Evolutionary conservation across 1,139 yeast species (phyloP), one percentile per base, ranked within the genome.

Genomic region (Suhomyces bolitotheri): DNA sequence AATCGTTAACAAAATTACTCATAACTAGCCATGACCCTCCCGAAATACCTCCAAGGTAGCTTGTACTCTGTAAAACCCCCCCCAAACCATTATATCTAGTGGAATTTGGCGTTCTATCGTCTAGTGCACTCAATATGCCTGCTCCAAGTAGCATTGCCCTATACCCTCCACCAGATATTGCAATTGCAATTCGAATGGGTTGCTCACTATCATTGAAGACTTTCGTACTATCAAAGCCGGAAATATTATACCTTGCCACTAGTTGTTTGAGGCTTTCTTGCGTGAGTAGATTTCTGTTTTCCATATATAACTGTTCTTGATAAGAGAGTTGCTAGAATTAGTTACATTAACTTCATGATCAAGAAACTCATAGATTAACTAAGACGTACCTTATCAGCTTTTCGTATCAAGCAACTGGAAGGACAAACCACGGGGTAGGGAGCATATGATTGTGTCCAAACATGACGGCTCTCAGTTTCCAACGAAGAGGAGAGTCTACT

Each of bases 101-200:
- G 0, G 66, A 44, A 6, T 63, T 56, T 16, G 65, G 58, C 0
- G 71, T 62, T 31, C 80, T 50, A 4, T 46, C 49, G 47, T 82
- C 83, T 49, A 76, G 62, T 0, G 83, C 84, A 7, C 66, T 51
- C 1, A 82, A 38, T 11, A 73, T 67, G 1, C 92, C 92, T 2
- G 82, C 82, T 2, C 83, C 84, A 3, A 74, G 70, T 9, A 83
- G 53, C 78, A 83, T 75, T 1, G 90, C 75, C 40, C 90, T 60
- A 47, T 78, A 81, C 0, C 89, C 88, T 8, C 92, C 92, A 4
- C 92, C 92, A 4, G 89, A 81, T 19, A 83, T 54, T 0, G 85
- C 80, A 7, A 81, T 43, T 0, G 80, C 83, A 10, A 80, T 63
- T 7, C 53, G 59, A 0, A 70, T 62, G 1, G 72, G 63, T 23